Base-by-base conservation (phyloP, 2,329 filamentous ascomycete species). In the Scedosporium minutisporum region DNA sequence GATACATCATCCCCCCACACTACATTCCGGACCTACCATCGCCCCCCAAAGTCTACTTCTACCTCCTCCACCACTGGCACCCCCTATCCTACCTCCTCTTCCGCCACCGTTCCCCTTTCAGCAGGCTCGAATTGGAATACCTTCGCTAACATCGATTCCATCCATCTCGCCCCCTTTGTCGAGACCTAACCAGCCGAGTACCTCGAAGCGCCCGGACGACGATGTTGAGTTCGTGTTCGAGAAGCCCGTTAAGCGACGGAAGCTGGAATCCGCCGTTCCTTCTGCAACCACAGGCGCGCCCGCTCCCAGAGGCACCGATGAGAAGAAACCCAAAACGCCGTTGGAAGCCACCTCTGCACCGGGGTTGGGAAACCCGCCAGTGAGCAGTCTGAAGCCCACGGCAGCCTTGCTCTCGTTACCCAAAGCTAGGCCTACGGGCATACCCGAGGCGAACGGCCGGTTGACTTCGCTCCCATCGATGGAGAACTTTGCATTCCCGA, bases 151-250 rank as follows among this genome's bases (percentile, higher is more conserved):
- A 7, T 51, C 14, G 2, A 18, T 53, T 18, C 14, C 33, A 7
- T 23, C 16, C 23, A 27, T 25, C 16, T 23, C 14, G n/a, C 27
- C 27, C 6, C 55, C 16, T 2, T 38, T 41, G 6, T 4, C 55
- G 33, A 58, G 27, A 25, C 23, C 27, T 16, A 21, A 10, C 21
- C n/a, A 14, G 23, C 9, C n/a, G 14, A 41, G 1, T 10, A 14
- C 51, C 21, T 66, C 66, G 3, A 76, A 74, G 66, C 64, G 69
- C 61, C 67, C 66, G 25, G 76, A 79, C 58, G 73, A 75, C 63
- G 78, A 80, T 59, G 70, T 80, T 38, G 72, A 79, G 65, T 77
- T 80, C 62, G 69, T 80, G 38, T 78, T 76, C 53, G 74, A 72
- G 21, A 74, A 75, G 25, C 76, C 77, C 9, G 73, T 78, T 60